Conservation (phyloP, 192 early-diverging fungal species). For the Backusella circina region DNA sequence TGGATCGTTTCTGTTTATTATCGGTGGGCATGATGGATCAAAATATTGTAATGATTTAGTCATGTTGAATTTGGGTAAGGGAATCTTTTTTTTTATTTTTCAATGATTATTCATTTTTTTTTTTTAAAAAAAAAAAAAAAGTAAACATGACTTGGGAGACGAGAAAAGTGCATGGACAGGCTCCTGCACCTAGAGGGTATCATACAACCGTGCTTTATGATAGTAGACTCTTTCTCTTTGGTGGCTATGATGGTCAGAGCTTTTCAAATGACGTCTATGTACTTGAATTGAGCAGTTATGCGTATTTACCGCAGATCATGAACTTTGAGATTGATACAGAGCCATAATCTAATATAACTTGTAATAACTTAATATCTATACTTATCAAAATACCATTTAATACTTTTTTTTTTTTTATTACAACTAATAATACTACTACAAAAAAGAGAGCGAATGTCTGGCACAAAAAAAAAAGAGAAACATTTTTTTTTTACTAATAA, state of each 20-base stretch:
- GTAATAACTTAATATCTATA: neutral
- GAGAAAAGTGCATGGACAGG: constrained; percentile 59
- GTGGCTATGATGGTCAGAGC: constrained; percentile 77
- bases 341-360: neutral
- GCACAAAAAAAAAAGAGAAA: too few species aligned
- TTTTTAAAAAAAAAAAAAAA: neutral
- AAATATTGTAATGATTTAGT: constrained; percentile 75
- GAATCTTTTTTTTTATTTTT: too few species aligned
- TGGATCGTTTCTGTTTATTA: constrained; percentile 82
- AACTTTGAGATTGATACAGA: constrained; percentile 48
- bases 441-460: too few species aligned
- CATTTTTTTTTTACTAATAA: too few species aligned
- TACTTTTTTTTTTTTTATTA: too few species aligned
- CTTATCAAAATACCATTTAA: neutral
- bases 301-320: constrained; percentile 85
- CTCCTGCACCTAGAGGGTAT: constrained; percentile 72
- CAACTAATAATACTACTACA: too few species aligned
- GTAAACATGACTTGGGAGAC: constrained; percentile 85
- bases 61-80: constrained; percentile 69
- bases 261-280: constrained; percentile 80
- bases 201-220: constrained; percentile 77
- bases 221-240: constrained; percentile 75
- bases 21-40: constrained; percentile 82
- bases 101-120: neutral
- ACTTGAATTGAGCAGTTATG: constrained; percentile 78